Evolutionary conservation across 2,329 filamentous ascomycete genomes (phyloP), one percentile per base, ranked within the genome.

Genomic region (Scleromitrula shiraiana): DNA sequence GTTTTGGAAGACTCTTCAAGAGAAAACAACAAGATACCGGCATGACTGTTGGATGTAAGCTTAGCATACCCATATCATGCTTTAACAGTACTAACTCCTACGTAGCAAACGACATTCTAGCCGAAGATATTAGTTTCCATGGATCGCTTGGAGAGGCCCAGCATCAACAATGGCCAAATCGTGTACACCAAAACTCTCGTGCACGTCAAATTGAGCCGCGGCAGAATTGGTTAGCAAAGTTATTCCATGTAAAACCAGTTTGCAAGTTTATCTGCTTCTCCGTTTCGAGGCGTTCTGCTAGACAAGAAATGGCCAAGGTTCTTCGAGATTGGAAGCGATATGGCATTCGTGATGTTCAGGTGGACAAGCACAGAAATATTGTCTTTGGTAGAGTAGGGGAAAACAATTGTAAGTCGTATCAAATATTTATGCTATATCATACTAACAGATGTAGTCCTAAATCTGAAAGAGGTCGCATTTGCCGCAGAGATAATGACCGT

Each of bases 241-340:
- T 97, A 38, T 88, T 97, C 70, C 81, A 88, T 47, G 83, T 96
- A 62, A 95, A 93, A 64, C 91, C 91, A 1, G 86, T 83, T 0
- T 83, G 73, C 14, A 79, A 80, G 54, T 76, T 86, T 23, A 67
- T 96, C 14, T 93, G 88, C 64, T 82, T 96, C 64, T 75, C 75
- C 3, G 74, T 88, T 20, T 79, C 83, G 5, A 83, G 84, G 57
- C 74, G 75, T n/a, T 78, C 81, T 51, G 85, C 84, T 36, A 80
- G 88, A 36, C 84, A 86, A 60, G 89, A 95, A 60, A 74, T 95
- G 17, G 76, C 83, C 20, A 77, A 78, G 41, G 70, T 94, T 23
- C 73, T 96, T 40, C 80, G 80, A 32, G 84, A 89, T 51, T 64
- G 59, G 62, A 59, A 53, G 33, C 51, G 56, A 50, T 64, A 85